These are phyloP conservation scores for Torulaspora franciscae DNA, from an alignment of 805 yeast genomes.

Conservation along the genomic window DNA sequence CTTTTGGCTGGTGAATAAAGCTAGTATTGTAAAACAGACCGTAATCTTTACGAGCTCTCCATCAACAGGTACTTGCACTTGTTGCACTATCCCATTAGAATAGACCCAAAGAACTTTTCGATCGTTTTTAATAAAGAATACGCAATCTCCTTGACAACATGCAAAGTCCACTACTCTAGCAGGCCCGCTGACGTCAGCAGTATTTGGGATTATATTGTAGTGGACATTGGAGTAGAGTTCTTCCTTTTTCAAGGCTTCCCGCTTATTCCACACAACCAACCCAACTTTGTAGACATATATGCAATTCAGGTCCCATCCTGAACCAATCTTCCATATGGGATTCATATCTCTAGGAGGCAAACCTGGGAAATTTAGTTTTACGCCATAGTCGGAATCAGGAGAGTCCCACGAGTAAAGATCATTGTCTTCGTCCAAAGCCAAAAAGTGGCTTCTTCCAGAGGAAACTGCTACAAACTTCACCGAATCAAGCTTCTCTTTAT, in stretches of 20 bases:
- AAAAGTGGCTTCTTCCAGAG: constrained; percentile 61
- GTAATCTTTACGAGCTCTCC: constrained; percentile 46
- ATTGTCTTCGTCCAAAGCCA: constrained; percentile 51
- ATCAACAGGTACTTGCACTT: constrained; percentile 13
- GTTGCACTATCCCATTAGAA: constrained; percentile 21
- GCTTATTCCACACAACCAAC: constrained; percentile 51
- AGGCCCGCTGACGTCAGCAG: constrained; percentile 35
- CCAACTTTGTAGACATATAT: constrained; percentile 49
- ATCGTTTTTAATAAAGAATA: constrained; percentile 45
- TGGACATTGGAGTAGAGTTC: constrained; percentile 37
- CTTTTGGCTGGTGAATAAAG: constrained; percentile 51
- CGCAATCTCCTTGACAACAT: constrained; percentile 42
- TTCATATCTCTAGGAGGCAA: constrained; percentile 22
- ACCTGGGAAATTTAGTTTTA: constrained; percentile 39
- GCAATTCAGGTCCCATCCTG: constrained; percentile 65
- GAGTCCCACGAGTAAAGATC: constrained; percentile 61
- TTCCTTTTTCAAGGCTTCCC: constrained; percentile 32
- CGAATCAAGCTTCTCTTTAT: constrained; percentile 20
- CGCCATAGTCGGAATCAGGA: constrained; percentile 40
- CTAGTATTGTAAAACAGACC: constrained; percentile 52
- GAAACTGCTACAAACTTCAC: constrained; percentile 45
- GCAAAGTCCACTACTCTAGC: constrained; percentile 49
- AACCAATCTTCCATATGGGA: constrained; percentile 45
- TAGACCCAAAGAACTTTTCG: constrained; percentile 42
- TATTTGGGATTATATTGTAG: constrained; percentile 40